Percentiles rank a stretch among this genome's conserved stretches.
Evolutionary conservation across 768 basidiomycete species (phyloP).

Genomic region (Termitomyces sp.): DNA sequence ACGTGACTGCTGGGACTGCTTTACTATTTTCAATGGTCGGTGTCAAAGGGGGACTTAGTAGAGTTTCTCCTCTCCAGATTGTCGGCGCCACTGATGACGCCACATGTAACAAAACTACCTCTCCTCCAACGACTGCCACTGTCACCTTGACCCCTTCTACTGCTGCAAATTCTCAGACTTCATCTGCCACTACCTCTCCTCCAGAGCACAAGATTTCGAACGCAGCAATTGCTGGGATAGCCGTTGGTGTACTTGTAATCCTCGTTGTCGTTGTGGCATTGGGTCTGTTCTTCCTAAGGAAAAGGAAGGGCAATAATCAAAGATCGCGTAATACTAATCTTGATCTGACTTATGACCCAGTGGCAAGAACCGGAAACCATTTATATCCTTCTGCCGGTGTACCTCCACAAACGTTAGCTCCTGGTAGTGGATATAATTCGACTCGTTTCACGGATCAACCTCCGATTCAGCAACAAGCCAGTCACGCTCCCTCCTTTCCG

Average conservation of each 20-base stretch:
- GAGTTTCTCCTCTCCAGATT: slow-evolving; percentile 48
- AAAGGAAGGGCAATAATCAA: slow-evolving; percentile 20
- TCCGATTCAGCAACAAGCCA: slow-evolving; percentile 6
- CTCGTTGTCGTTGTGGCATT: slow-evolving; percentile 49
- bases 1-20: slow-evolving; percentile 55
- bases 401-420: slow-evolving; percentile 9
- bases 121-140: slow-evolving; percentile 42
- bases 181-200: slow-evolving; percentile 20
- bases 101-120: slow-evolving; percentile 49
- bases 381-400: slow-evolving; percentile 26
- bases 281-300: slow-evolving; percentile 48
- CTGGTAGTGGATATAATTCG: slow-evolving; percentile 9
- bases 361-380: slow-evolving; percentile 19
- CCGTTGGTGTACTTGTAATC: slow-evolving; percentile 51
- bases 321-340: slow-evolving; percentile 30
- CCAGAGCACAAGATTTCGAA: slow-evolving; percentile 28
- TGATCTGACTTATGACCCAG: slow-evolving; percentile 38
- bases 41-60: slow-evolving; percentile 48
- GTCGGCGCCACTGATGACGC: slow-evolving; percentile 46
- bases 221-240: slow-evolving; percentile 49
- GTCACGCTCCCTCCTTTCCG: no score
- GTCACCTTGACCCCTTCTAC: slow-evolving; percentile 15
- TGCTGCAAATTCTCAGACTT: slow-evolving; percentile 6
- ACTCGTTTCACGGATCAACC: slow-evolving; percentile 26
- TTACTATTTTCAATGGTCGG: slow-evolving; percentile 59